phyloP scores from a whole-genome alignment of 2,329 filamentous ascomycete species.

The Taxawa tesnikishii region DNA sequence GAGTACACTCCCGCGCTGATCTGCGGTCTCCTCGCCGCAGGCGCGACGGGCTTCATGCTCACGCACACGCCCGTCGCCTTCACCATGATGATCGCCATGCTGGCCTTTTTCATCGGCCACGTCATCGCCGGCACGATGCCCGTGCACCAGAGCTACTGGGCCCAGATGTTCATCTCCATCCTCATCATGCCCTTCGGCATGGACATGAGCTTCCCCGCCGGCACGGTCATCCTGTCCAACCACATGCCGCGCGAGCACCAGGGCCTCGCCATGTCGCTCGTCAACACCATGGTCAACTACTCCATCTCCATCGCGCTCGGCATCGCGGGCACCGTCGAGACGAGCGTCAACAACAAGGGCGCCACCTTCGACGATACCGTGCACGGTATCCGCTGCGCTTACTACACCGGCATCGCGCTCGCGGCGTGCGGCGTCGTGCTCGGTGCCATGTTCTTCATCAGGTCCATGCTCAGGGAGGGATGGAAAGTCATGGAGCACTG shows the following conservation, averaged over 20 bases:
- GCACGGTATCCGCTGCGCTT: conserved; percentile 12
- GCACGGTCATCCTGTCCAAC: conserved; percentile 17
- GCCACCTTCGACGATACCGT: conserved; percentile 5
- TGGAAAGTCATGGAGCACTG: conserved; percentile 7
- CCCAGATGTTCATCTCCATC: conserved; percentile 22
- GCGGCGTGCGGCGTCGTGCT: conserved; percentile 12
- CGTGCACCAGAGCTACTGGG: conserved; percentile 22
- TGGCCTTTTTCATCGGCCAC: conserved; percentile 20
- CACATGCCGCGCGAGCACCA: conserved; percentile 16
- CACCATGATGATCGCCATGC: conserved; percentile 24
- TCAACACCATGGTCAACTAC: conserved; percentile 16
- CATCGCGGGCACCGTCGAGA: conserved; percentile 13
- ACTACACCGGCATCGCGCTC: conserved; percentile 14
- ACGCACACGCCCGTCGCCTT: conserved; percentile 23
- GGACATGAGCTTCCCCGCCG: conserved; percentile 19
- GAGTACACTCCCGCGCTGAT: conserved; percentile 21
- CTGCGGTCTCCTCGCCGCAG: conserved; percentile 22
- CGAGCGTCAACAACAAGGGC: conserved; percentile 7
- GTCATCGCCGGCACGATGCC: conserved; percentile 19
- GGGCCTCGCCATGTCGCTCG: conserved; percentile 15
- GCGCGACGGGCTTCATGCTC: conserved; percentile 24
- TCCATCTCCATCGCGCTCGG: conserved; percentile 13
- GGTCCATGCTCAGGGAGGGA: conserved; percentile 8
- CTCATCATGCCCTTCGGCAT: conserved; percentile 23
- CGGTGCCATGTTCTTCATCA: conserved; percentile 11